Percentiles rank a stretch among this genome's conserved stretches.
phyloP scores from a whole-genome alignment of 371 early-diverging fungal genomes.

The Dinochytrium kinnereticum region DNA sequence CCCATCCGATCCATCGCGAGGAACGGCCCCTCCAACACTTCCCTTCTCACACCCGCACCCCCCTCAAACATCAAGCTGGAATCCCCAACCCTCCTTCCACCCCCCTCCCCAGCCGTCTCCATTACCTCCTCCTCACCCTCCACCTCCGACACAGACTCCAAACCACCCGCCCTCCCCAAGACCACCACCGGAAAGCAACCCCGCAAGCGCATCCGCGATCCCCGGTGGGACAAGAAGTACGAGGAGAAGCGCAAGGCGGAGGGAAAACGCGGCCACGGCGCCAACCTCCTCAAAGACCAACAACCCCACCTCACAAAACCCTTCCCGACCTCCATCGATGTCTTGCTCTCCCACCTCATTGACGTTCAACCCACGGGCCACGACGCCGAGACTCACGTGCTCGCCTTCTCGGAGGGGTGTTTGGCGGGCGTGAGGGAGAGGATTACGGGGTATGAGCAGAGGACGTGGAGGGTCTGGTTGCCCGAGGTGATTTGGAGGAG shows the following conservation, averaged over 20 bases:
- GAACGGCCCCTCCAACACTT: neutral
- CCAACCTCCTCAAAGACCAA: conserved; percentile 15
- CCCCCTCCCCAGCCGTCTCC: conserved; percentile 7
- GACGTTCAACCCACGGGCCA: neutral
- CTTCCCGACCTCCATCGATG: conserved; percentile 5
- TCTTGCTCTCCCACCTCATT: neutral
- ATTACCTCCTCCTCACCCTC: neutral
- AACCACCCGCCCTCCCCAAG: neutral
- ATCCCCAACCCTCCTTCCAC: neutral
- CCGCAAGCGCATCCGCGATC: neutral
- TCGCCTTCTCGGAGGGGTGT: neutral
- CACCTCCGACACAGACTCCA: neutral
- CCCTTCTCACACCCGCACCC: neutral
- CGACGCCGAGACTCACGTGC: conserved; percentile 1
- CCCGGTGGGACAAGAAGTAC: conserved; percentile 13
- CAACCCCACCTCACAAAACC: neutral
- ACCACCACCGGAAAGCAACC: neutral
- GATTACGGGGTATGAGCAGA: neutral
- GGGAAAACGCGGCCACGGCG: conserved; percentile 17
- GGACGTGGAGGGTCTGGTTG: conserved; percentile 15
- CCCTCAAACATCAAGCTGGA: neutral
- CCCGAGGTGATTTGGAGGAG: neutral
- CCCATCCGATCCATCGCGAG: neutral
- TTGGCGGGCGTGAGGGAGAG: neutral
- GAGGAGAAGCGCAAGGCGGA: conserved; percentile 19